Conservation (phyloP, 192 early-diverging fungal species). For the Umbelopsis isabellina region DNA sequence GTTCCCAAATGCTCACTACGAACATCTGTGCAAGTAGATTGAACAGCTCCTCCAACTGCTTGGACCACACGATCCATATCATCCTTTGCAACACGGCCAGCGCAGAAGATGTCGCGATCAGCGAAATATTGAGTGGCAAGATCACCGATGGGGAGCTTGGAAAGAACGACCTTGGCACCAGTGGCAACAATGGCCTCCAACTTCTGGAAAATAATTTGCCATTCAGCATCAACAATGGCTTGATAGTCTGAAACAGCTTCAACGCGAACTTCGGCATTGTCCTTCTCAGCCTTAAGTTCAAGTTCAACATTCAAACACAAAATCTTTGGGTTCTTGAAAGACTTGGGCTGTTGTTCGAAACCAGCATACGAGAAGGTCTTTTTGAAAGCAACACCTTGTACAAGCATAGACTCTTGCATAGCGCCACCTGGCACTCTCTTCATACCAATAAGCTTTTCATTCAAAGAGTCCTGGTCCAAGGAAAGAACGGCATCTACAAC, state of each 20-base stretch:
- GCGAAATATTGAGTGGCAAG: conserved; percentile 99
- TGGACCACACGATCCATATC: conserved; percentile 93
- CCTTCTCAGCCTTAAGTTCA: conserved; percentile 98
- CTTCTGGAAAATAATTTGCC: conserved; percentile 99
- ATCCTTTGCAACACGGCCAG: conserved; percentile 92
- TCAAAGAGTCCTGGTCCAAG: conserved; percentile 94
- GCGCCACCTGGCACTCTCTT: conserved; percentile 98
- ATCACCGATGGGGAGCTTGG: conserved; percentile 97
- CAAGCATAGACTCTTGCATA: conserved; percentile 96
- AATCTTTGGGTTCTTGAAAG: conserved; percentile 88
- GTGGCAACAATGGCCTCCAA: conserved; percentile 92
- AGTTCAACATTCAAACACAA: conserved; percentile 96
- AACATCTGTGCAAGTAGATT: conserved; percentile 91
- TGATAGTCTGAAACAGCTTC: conserved; percentile 98
- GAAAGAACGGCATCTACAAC: conserved; percentile 95
- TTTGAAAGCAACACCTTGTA: conserved; percentile 99
- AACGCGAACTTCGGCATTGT: conserved; percentile 98
- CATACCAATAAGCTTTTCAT: conserved; percentile 97
- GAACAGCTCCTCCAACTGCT: conserved; percentile 92
- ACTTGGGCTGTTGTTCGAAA: conserved; percentile 99
- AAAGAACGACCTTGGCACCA: conserved; percentile 97
- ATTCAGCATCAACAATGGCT: conserved; percentile 99
- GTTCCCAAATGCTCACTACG: conserved; percentile 79
- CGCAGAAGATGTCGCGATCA: conserved; percentile 98
- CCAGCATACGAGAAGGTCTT: conserved; percentile 99